Conservation (phyloP, 2,329 filamentous ascomycete genomes). For the Elsinoe australis region DNA sequence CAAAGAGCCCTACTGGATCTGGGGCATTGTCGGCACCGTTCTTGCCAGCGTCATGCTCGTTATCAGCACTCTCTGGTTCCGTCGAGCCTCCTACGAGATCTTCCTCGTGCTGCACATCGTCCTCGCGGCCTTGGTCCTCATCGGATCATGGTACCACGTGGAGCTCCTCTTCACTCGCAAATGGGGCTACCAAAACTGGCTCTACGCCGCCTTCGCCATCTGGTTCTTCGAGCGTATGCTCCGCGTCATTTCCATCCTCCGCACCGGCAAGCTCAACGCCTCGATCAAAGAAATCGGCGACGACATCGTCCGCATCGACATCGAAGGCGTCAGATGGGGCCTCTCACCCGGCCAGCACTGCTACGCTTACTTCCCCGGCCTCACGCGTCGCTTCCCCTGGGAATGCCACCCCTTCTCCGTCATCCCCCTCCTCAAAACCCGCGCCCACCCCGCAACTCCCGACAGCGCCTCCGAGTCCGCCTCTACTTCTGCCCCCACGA, state of each 20-base stretch:
- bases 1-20: constrained; percentile 37
- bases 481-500: constrained; percentile 1
- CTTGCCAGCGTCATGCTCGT: constrained; percentile 30
- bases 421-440: constrained; percentile 19
- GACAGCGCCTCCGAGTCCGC: background rate
- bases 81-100: constrained; percentile 36
- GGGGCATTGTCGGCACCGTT: constrained; percentile 37
- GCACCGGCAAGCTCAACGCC: constrained; percentile 34
- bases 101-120: constrained; percentile 41
- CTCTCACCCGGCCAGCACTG: constrained; percentile 32
- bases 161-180: constrained; percentile 29
- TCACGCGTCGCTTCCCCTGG: constrained; percentile 36
- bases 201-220: constrained; percentile 38
- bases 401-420: constrained; percentile 51
- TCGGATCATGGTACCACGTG: constrained; percentile 41
- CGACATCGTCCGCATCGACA: constrained; percentile 36
- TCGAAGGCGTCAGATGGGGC: constrained; percentile 35
- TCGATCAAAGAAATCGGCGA: constrained; percentile 31
- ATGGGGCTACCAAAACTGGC: constrained; percentile 44
- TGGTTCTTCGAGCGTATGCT: constrained; percentile 43
- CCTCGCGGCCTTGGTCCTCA: constrained; percentile 36
- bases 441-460: background rate
- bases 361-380: constrained; percentile 46
- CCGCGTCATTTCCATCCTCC: constrained; percentile 35
- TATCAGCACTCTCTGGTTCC: constrained; percentile 33